Percentiles rank a stretch among this genome's conserved stretches.
Evolutionary conservation across 352 stramenopile species (phyloP).

Genomic region (Pythium dissotocum): DNA sequence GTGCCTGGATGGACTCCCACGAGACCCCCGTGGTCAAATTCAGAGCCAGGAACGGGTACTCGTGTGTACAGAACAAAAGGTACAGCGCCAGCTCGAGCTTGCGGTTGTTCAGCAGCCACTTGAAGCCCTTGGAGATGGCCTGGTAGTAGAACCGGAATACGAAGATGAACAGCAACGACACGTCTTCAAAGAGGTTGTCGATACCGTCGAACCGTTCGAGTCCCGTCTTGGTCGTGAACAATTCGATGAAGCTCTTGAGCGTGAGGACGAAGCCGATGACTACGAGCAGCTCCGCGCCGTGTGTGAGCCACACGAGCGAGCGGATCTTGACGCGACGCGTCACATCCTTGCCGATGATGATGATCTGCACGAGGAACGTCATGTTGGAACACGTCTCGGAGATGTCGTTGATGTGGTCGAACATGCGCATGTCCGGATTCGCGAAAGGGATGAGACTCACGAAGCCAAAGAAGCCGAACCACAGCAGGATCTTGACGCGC

Average conservation of each 20-base stretch:
- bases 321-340: slow-evolving; percentile 29
- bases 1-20: slow-evolving; percentile 19
- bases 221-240: neutral
- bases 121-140: slow-evolving; percentile 29
- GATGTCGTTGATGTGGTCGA: slow-evolving; percentile 23
- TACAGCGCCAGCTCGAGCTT: slow-evolving; percentile 36
- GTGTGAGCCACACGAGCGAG: slow-evolving; percentile 30
- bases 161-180: slow-evolving; percentile 34
- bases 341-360: slow-evolving; percentile 36
- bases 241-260: slow-evolving; percentile 2
- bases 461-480: neutral
- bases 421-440: slow-evolving; percentile 13
- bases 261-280: neutral
- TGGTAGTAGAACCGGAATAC: slow-evolving; percentile 48
- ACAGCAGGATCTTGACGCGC: neutral
- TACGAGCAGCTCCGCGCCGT: slow-evolving; percentile 21
- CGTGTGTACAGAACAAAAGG: slow-evolving; percentile 31
- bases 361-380: slow-evolving; percentile 33
- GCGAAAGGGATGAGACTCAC: neutral
- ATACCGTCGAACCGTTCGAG: slow-evolving; percentile 6
- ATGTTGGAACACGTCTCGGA: slow-evolving; percentile 22
- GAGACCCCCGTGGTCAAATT: slow-evolving; percentile 5
- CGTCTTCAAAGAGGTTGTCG: slow-evolving; percentile 27
- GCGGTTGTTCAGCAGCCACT: slow-evolving; percentile 21
- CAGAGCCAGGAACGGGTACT: slow-evolving; percentile 25